Percentiles rank a stretch among this genome's conserved stretches.
phyloP scores from a whole-genome alignment of 495 filamentous ascomycete species.

The Penicillium roqueforti region DNA sequence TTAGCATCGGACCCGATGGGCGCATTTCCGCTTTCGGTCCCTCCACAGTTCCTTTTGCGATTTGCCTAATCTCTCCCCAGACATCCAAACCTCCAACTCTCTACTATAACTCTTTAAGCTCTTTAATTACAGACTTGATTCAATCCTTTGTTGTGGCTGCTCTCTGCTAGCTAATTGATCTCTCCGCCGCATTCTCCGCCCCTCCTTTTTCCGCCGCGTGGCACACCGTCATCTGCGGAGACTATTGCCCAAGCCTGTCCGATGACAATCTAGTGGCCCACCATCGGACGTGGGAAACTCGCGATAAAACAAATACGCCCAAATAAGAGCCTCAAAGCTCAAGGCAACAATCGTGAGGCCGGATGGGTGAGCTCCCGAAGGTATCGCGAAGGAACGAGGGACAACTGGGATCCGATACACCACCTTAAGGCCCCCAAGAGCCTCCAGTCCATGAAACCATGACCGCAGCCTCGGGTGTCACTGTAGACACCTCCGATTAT shows the following conservation, averaged over 20 bases:
- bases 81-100: background rate
- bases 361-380: constrained; percentile 24
- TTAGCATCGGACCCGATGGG: background rate
- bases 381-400: constrained; percentile 16
- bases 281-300: constrained; percentile 4
- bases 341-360: constrained; percentile 4
- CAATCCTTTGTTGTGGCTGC: background rate
- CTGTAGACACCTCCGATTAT: constrained; percentile 18
- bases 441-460: constrained; percentile 29
- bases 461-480: constrained; percentile 23
- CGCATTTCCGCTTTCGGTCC: constrained; percentile 15
- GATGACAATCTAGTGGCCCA: constrained; percentile 20
- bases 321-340: background rate
- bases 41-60: background rate
- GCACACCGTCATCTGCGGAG: constrained; percentile 23
- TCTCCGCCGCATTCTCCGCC: constrained; percentile 23
- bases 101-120: background rate
- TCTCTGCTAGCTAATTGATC: background rate
- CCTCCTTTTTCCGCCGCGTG: constrained; percentile 26
- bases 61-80: background rate
- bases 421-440: constrained; percentile 11
- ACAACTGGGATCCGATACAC: constrained; percentile 10
- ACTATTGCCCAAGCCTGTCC: constrained; percentile 16
- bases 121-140: background rate
- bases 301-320: background rate